Conservation (phyloP, 2,329 filamentous ascomycete species). For the Ustulina deusta region DNA sequence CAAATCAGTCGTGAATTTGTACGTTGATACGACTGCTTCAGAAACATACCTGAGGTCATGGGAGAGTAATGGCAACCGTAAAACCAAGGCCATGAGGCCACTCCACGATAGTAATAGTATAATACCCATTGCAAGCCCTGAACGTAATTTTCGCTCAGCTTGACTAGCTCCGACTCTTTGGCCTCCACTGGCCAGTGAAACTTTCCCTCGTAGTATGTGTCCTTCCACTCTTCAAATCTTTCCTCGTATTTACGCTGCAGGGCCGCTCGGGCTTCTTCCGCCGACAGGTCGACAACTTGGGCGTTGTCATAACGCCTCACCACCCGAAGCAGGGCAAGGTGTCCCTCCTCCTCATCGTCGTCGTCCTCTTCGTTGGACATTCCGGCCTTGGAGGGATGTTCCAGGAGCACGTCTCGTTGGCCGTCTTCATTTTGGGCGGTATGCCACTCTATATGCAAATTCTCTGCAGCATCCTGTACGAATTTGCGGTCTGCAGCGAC, state of each 20-base stretch:
- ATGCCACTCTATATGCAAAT: constrained; percentile 68
- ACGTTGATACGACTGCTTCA: background rate
- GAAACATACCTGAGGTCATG: constrained; percentile 81
- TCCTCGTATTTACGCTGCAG: constrained; percentile 88
- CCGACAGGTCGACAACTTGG: constrained; percentile 81
- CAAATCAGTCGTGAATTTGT: background rate
- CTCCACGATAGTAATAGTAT: constrained; percentile 97
- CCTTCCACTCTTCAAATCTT: constrained; percentile 93
- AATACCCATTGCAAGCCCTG: constrained; percentile 98
- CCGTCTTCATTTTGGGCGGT: constrained; percentile 69
- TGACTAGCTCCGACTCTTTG: constrained; percentile 78
- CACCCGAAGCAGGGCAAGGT: constrained; percentile 85
- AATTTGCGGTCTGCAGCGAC: constrained; percentile 92
- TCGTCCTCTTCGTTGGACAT: constrained; percentile 50
- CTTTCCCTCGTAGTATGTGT: constrained; percentile 90
- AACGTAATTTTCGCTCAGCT: constrained; percentile 94
- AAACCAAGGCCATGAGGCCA: constrained; percentile 99
- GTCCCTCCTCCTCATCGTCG: constrained; percentile 77
- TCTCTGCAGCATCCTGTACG: constrained; percentile 83
- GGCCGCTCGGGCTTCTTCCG: constrained; percentile 81
- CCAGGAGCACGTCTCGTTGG: constrained; percentile 63
- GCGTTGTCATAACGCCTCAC: constrained; percentile 93
- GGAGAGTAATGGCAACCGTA: constrained; percentile 97
- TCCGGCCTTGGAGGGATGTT: constrained; percentile 60
- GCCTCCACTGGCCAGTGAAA: constrained; percentile 88